Conservation (phyloP, 768 basidiomycete species). For the Pulveroboletus frians region DNA sequence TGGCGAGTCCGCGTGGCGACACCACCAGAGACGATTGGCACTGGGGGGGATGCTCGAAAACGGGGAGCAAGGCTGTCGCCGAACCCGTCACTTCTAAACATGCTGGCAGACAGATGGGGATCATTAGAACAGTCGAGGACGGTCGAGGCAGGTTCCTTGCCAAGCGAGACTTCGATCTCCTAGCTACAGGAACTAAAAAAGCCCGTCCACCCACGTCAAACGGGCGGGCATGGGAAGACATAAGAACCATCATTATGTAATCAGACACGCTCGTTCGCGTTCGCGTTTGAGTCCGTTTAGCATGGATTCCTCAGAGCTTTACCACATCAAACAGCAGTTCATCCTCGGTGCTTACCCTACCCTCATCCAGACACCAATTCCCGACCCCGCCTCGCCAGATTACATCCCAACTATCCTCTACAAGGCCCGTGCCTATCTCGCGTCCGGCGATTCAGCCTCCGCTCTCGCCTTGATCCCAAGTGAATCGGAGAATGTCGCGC, state of each 20-base stretch:
- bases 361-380: constrained; percentile 50
- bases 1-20: too few species aligned
- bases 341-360: constrained; percentile 68
- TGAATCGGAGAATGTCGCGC: constrained; percentile 56
- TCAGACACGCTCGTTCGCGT: too few species aligned
- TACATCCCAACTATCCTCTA: constrained; percentile 65
- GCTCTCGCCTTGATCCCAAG: constrained; percentile 54
- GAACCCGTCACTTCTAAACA: too few species aligned
- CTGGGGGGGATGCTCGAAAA: too few species aligned
- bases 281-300: too few species aligned
- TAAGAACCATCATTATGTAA: background rate
- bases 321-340: constrained; percentile 72
- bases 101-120: too few species aligned
- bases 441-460: constrained; percentile 53
- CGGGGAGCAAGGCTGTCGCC: too few species aligned
- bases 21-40: too few species aligned
- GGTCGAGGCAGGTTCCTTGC: background rate
- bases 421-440: constrained; percentile 73
- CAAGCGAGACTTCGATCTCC: background rate
- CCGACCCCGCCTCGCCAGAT: constrained; percentile 58
- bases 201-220: too few species aligned
- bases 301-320: constrained; percentile 57
- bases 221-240: too few species aligned
- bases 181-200: background rate
- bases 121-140: too few species aligned